Evolutionary conservation across 192 early-diverging fungal genomes (phyloP).

Genomic region (Umbelopsis vinacea): DNA sequence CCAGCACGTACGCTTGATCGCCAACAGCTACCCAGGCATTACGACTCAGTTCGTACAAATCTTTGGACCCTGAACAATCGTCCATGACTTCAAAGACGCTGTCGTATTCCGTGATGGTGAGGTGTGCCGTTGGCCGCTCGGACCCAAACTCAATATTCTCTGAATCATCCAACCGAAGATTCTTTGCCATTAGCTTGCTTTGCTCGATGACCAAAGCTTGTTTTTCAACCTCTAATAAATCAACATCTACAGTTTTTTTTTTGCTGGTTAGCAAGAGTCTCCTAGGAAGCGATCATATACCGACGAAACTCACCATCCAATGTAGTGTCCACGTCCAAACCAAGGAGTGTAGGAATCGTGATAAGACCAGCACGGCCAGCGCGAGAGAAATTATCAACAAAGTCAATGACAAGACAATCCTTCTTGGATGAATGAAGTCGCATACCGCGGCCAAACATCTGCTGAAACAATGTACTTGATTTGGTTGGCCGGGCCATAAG

Average conservation of each 20-base stretch:
- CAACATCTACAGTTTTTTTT: conserved; percentile 17
- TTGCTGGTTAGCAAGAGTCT: not conserved
- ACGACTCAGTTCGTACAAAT: conserved; percentile 26
- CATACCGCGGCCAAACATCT: conserved; percentile 96
- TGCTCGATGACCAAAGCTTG: not conserved
- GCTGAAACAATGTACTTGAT: conserved; percentile 85
- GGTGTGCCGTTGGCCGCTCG: conserved; percentile 22
- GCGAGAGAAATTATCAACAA: conserved; percentile 73
- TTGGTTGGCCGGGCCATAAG: conserved; percentile 86
- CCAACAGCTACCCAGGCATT: conserved; percentile 55
- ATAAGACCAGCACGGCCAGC: conserved; percentile 50
- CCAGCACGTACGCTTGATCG: conserved; percentile 39
- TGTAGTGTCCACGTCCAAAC: conserved; percentile 64
- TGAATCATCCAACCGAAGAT: not conserved
- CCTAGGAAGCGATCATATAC: not conserved
- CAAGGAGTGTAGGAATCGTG: conserved; percentile 81
- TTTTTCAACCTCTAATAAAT: conserved; percentile 37
- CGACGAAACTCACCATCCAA: conserved; percentile 44
- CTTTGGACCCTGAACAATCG: conserved; percentile 38
- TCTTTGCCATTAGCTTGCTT: not conserved
- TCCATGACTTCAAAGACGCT: conserved; percentile 50
- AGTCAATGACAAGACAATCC: conserved; percentile 85
- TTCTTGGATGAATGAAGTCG: conserved; percentile 64
- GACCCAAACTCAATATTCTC: not conserved
- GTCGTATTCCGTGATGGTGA: conserved; percentile 56